Percentiles rank a stretch among this genome's conserved stretches.
Evolutionary conservation across 192 early-diverging fungal species (phyloP).

Genomic region (Coemansia asiatica): DNA sequence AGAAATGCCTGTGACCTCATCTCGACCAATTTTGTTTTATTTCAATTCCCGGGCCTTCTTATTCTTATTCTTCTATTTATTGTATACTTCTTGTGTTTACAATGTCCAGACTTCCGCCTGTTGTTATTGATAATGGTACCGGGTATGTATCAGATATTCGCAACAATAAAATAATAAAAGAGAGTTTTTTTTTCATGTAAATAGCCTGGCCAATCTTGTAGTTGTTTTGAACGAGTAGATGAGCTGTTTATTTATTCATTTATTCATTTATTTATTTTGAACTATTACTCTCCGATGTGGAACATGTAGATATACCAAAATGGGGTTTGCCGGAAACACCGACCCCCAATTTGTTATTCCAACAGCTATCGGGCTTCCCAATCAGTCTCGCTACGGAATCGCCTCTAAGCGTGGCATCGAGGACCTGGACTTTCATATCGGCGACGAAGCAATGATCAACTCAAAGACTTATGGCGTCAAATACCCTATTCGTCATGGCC

Average conservation of each 20-base stretch:
- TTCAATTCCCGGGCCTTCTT: slow-evolving; percentile 2
- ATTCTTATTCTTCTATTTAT: not conserved
- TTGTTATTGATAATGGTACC: slow-evolving; percentile 98
- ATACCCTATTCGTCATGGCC: slow-evolving; percentile 95
- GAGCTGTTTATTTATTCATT: not conserved
- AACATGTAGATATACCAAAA: slow-evolving; percentile 78
- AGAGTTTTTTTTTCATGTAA: not conserved
- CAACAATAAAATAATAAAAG: not conserved
- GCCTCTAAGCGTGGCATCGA: slow-evolving; percentile 96
- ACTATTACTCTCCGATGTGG: not conserved
- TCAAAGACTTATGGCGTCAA: slow-evolving; percentile 85
- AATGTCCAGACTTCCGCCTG: slow-evolving; percentile 63
- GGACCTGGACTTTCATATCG: slow-evolving; percentile 96
- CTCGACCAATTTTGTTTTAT: not conserved
- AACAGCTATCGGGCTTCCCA: slow-evolving; percentile 76
- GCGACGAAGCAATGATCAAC: slow-evolving; percentile 89
- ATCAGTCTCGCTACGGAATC: slow-evolving; percentile 65
- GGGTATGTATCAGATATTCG: slow-evolving; percentile 61
- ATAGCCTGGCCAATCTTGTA: not conserved
- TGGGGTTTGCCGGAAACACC: slow-evolving; percentile 96
- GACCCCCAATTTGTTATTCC: slow-evolving; percentile 98
- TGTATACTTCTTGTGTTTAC: not conserved
- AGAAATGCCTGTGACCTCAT: slow-evolving; percentile 1
- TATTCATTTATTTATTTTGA: not conserved
- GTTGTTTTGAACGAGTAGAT: not conserved